Percentiles rank a stretch among this genome's conserved stretches.
Evolutionary conservation across 768 basidiomycete species (phyloP).

Genomic region (Dioszegia aurantiaca): DNA sequence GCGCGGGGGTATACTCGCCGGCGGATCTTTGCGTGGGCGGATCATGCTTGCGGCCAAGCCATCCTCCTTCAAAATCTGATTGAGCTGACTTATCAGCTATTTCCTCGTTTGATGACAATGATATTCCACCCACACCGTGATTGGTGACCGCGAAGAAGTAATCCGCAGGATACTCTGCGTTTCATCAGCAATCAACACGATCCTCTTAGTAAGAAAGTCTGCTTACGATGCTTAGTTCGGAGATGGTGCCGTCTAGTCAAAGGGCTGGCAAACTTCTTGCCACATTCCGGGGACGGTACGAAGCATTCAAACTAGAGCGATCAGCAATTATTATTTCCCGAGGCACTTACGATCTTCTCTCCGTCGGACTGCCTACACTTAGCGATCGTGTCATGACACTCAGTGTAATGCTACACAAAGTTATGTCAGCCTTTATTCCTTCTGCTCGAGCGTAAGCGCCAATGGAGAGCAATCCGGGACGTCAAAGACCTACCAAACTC

Average conservation of each 20-base stretch:
- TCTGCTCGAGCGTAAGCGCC: background rate
- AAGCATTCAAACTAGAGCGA: slow-evolving; percentile 71
- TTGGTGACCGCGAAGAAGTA: slow-evolving; percentile 90
- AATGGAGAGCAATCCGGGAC: background rate
- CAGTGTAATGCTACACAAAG: slow-evolving; percentile 53
- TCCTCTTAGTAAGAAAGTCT: too few species aligned
- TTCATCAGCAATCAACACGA: too few species aligned
- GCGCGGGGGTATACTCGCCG: background rate
- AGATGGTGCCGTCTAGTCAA: slow-evolving; percentile 76
- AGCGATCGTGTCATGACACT: slow-evolving; percentile 84
- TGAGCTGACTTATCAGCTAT: slow-evolving; percentile 23
- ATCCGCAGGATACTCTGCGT: slow-evolving; percentile 70
- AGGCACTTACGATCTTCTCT: slow-evolving; percentile 68
- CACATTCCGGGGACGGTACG: slow-evolving; percentile 59
- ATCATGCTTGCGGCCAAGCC: slow-evolving; percentile 37
- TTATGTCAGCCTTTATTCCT: slow-evolving; percentile 2
- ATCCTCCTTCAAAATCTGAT: slow-evolving; percentile 35
- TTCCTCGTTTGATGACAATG: background rate
- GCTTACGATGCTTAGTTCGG: slow-evolving; percentile 64
- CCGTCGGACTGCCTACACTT: slow-evolving; percentile 71
- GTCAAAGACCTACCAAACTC: slow-evolving; percentile 65
- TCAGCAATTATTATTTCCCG: background rate
- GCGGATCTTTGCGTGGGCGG: slow-evolving; percentile 21
- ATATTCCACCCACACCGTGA: slow-evolving; percentile 59
- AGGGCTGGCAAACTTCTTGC: slow-evolving; percentile 62